Evolutionary conservation across 1,284 basidiomycete genomes (phyloP).

Genomic region (Tylopilus sp.): DNA sequence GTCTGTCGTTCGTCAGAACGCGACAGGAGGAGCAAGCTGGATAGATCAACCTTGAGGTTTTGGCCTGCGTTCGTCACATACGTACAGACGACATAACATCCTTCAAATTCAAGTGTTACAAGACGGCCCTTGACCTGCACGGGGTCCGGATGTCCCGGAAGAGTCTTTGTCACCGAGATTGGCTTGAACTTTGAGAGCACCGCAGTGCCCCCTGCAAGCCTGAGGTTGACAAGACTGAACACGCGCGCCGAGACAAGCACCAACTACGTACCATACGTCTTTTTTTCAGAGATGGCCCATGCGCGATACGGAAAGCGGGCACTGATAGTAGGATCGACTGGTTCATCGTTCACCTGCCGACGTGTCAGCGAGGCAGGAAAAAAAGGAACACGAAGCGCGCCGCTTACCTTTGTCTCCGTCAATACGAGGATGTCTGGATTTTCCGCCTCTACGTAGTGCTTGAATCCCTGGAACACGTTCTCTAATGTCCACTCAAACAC

Average conservation of each 20-base stretch:
- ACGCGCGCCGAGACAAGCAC: neutral
- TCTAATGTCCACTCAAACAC: neutral
- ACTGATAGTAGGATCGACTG: slow-evolving; percentile 54
- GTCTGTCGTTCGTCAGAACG: slow-evolving; percentile 43
- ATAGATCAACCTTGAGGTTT: slow-evolving; percentile 59
- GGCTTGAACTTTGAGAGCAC: slow-evolving; percentile 78
- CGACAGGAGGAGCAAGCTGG: neutral
- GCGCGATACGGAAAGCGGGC: slow-evolving; percentile 63
- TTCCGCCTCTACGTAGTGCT: slow-evolving; percentile 75
- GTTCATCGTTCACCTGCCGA: slow-evolving; percentile 60
- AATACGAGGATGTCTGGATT: slow-evolving; percentile 77
- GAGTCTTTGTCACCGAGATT: slow-evolving; percentile 56
- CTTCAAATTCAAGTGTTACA: slow-evolving; percentile 76
- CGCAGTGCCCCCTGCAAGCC: slow-evolving; percentile 69
- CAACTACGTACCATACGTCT: slow-evolving; percentile 60
- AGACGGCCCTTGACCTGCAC: slow-evolving; percentile 68
- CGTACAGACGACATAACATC: slow-evolving; percentile 71
- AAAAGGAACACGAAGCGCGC: neutral
- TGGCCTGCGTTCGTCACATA: slow-evolving; percentile 88
- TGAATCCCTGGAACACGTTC: slow-evolving; percentile 59
- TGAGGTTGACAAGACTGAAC: neutral
- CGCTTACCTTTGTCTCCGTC: slow-evolving; percentile 73
- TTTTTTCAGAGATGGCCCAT: slow-evolving; percentile 74
- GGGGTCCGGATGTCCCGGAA: slow-evolving; percentile 71
- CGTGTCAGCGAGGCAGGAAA: slow-evolving; percentile 1